Conservation (phyloP, 306 rosid species). For the Betula pendula region DNA sequence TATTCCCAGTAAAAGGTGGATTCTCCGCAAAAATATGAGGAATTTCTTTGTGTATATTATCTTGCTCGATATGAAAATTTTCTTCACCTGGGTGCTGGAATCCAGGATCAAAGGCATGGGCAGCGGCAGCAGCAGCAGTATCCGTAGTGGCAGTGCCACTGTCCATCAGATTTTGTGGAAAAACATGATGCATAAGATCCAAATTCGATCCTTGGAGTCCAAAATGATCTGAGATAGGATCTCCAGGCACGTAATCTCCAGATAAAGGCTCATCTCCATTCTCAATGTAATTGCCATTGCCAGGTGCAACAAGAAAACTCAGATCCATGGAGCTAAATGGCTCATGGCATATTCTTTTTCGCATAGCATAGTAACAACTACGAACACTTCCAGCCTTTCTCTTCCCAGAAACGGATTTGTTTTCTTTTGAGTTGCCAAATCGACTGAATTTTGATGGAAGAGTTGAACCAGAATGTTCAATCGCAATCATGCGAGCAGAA, state of each 20-base stretch:
- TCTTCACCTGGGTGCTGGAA: constrained; percentile 45
- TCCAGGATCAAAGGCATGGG: constrained; percentile 44
- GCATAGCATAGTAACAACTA: constrained; percentile 63
- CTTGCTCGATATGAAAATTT: constrained; percentile 40
- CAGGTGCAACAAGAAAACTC: constrained; percentile 61
- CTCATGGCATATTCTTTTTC: constrained; percentile 62
- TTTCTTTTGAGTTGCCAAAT: constrained; percentile 53
- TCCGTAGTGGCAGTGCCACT: constrained; percentile 26
- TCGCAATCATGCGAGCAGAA: constrained; percentile 48
- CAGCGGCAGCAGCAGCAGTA: constrained; percentile 25
- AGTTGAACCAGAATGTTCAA: constrained; percentile 47
- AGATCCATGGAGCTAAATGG: constrained; percentile 51
- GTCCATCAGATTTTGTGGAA: constrained; percentile 54
- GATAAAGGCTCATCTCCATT: constrained; percentile 47
- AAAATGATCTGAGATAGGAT: constrained; percentile 45
- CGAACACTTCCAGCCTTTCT: constrained; percentile 71
- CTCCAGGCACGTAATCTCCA: constrained; percentile 48
- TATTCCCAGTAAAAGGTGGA: constrained; percentile 40
- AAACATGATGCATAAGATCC: constrained; percentile 39
- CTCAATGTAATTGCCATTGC: constrained; percentile 32
- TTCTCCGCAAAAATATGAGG: constrained; percentile 48
- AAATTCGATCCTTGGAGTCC: constrained; percentile 46
- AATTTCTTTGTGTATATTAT: constrained; percentile 36
- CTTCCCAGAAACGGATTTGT: constrained; percentile 47
- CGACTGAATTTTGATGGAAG: constrained; percentile 50